Conservation (phyloP, 1,284 basidiomycete genomes). For the Apiotrichum sp. region DNA sequence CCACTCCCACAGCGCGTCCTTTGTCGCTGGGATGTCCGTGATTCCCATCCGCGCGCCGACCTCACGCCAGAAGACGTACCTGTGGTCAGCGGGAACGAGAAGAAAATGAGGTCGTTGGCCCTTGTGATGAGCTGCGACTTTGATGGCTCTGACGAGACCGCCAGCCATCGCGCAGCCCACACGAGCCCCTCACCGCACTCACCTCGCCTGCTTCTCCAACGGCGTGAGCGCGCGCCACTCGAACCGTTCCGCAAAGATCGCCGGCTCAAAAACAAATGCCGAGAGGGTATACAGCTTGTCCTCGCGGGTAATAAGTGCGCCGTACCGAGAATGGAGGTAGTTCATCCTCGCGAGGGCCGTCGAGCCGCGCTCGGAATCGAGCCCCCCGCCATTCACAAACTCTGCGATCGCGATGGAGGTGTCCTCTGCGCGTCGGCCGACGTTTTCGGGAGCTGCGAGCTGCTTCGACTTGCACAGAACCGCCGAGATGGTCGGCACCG, state of each 20-base stretch:
- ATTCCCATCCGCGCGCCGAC: slow-evolving; percentile 18
- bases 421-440: slow-evolving; percentile 14
- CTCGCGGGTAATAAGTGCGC: slow-evolving; percentile 10
- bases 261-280: slow-evolving; percentile 13
- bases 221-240: slow-evolving; percentile 10
- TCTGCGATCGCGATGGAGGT: slow-evolving; percentile 14
- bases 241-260: neutral
- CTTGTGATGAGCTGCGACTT: too few species aligned
- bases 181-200: slow-evolving; percentile 6
- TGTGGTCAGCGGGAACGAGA: neutral
- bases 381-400: slow-evolving; percentile 6
- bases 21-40: slow-evolving; percentile 8
- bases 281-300: slow-evolving; percentile 16
- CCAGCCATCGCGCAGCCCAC: neutral
- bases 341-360: slow-evolving; percentile 16
- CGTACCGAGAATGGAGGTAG: slow-evolving; percentile 14
- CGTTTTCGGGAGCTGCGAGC: slow-evolving; percentile 2
- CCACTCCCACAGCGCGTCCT: slow-evolving; percentile 9
- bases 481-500: slow-evolving; percentile 9
- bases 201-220: slow-evolving; percentile 14
- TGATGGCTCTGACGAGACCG: too few species aligned
- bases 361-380: slow-evolving; percentile 11
- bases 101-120: too few species aligned
- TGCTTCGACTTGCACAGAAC: slow-evolving; percentile 11
- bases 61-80: slow-evolving; percentile 18